phyloP scores from a whole-genome alignment of 805 yeast genomes.

The Lachancea lanzarotensis region DNA sequence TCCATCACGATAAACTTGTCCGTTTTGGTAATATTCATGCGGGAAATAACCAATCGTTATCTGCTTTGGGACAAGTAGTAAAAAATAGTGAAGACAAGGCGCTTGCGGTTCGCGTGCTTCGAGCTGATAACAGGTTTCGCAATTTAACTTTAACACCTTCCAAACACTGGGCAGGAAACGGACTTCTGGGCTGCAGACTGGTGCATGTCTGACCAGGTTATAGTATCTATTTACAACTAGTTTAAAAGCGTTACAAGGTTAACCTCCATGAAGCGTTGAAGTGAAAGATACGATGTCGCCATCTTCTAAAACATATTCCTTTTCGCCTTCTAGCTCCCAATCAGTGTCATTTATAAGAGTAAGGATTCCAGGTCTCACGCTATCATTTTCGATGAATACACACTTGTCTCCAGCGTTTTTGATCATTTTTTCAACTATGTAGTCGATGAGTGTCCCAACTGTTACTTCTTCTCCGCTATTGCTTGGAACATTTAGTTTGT shows the following conservation, averaged over 20 bases:
- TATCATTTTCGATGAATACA: slow-evolving; percentile 74
- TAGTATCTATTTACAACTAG: background rate
- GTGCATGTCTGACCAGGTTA: slow-evolving; percentile 13
- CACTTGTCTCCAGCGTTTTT: slow-evolving; percentile 56
- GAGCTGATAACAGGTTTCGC: slow-evolving; percentile 29
- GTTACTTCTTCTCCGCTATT: slow-evolving; percentile 35
- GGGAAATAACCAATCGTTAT: slow-evolving; percentile 47
- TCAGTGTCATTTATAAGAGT: slow-evolving; percentile 91
- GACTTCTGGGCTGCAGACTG: slow-evolving; percentile 62
- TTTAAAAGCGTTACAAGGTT: background rate
- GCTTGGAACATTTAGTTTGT: slow-evolving; percentile 42
- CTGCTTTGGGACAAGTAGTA: slow-evolving; percentile 40
- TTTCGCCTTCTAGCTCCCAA: slow-evolving; percentile 93
- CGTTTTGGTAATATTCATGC: slow-evolving; percentile 49
- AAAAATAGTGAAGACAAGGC: slow-evolving; percentile 32
- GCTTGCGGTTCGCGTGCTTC: slow-evolving; percentile 23
- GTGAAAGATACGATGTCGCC: slow-evolving; percentile 83
- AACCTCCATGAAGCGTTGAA: slow-evolving; percentile 94
- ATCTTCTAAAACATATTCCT: slow-evolving; percentile 65
- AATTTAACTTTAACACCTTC: slow-evolving; percentile 40
- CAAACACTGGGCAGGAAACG: slow-evolving; percentile 56
- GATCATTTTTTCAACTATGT: slow-evolving; percentile 49
- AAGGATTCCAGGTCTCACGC: slow-evolving; percentile 85
- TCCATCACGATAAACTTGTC: slow-evolving; percentile 47
- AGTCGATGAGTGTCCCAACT: slow-evolving; percentile 46